A percentile compares a stretch with the other conserved stretches of the same genome.
phyloP scores from a whole-genome alignment of 148 eudicot species.

The Rhododendron griersonianum region DNA sequence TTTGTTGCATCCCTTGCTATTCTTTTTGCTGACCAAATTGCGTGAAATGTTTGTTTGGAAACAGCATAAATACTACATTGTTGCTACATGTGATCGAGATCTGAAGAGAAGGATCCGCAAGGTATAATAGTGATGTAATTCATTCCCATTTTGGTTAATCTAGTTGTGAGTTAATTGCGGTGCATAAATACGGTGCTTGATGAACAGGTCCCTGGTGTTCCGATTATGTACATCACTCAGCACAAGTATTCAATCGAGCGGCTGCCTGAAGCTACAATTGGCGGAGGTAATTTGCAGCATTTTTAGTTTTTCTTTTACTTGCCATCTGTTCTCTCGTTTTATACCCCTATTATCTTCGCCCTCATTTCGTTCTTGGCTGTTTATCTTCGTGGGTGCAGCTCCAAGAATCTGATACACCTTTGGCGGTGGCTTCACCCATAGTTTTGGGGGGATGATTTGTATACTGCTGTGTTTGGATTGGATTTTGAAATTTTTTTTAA shows the following conservation, averaged over 20 bases:
- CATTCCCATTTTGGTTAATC: not conserved
- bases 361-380: not conserved
- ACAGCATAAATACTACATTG: conserved; percentile 97
- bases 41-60: conserved; percentile 12
- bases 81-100: conserved; percentile 98
- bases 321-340: not conserved
- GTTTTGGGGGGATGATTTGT: not conserved
- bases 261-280: conserved; percentile 94
- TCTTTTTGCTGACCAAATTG: conserved; percentile 5
- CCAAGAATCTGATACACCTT: conserved; percentile 49
- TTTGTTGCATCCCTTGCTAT: not conserved
- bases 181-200: not conserved
- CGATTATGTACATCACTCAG: conserved; percentile 91
- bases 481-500: too few relatives aligned
- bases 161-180: not conserved
- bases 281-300: conserved; percentile 63
- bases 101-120: conserved; percentile 93
- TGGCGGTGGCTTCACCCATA: not conserved
- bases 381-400: conserved; percentile 42
- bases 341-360: not conserved
- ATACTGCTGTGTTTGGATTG: too few relatives aligned
- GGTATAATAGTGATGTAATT: conserved; percentile 33
- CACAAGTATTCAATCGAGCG: conserved; percentile 95
- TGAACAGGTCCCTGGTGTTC: conserved; percentile 92
- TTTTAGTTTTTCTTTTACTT: not conserved